Evolutionary conservation across 1,284 basidiomycete species (phyloP), one percentile per base, ranked within the genome.

Genomic region (Inonotus obliquus): DNA sequence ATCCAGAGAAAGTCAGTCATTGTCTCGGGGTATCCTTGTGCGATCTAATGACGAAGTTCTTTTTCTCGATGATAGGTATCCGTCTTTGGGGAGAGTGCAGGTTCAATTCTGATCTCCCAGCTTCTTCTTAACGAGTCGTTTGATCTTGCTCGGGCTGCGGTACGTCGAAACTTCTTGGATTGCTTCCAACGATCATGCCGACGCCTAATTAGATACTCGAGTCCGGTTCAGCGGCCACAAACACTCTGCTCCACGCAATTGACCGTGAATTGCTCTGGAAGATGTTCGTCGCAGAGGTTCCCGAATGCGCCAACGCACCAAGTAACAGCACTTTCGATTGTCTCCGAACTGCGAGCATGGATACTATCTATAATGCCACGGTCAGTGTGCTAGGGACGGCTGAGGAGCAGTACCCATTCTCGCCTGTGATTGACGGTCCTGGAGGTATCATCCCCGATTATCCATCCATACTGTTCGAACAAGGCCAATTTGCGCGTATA

Each of bases 51-150:
- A 9, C n/a, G 23, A 23, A 19, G 25, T 3, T 23, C 49, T 35
- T n/a, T 44, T 21, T 6, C 62, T 5, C n/a, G n/a, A 6, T 27
- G 13, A 11, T 14, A 80, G 76, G 79, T 84, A 23, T 84, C 81
- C 0, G 69, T 81, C 4, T 80, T 82, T 63, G 83, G 82, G 9
- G 74, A 84, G 67, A 83, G 81, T 65, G 82, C 82, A 6, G 83
- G 83, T 2, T 70, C 81, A 0, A 76, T 81, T 17, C 78, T 79
- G 65, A 76, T 75, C 10, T 71, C 77, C 0, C 67, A 75, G 27
- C 71, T 79, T 4, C 77, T 76, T 63, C 71, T 82, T 35, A 77
- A 80, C 63, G 73, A 77, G 0, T 69, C 70, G 10, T 64, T 82
- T 25, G 69, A 68, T 38, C 68, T 79, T 25, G 79, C 74, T 11